Evolutionary conservation across 345 rosid species (phyloP).

Genomic region (Lumnitzera racemosa): DNA sequence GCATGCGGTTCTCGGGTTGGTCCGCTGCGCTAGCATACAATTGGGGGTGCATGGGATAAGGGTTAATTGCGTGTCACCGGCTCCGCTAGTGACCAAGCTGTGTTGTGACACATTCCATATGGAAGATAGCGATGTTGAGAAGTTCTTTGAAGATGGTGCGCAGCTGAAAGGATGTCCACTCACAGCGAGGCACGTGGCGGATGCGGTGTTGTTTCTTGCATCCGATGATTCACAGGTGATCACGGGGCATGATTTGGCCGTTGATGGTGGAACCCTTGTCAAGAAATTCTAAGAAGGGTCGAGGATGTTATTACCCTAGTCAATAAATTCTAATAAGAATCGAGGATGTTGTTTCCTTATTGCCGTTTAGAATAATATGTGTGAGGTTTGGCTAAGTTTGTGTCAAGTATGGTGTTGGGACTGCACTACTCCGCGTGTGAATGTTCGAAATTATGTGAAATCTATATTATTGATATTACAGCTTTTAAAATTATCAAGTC

Average conservation of each 20-base stretch:
- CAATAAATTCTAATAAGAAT: too few species aligned
- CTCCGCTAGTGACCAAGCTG: conserved; percentile 14
- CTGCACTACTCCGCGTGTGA: too few species aligned
- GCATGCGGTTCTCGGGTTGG: conserved; percentile 22
- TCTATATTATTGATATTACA: too few species aligned
- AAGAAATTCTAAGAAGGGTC: too few species aligned
- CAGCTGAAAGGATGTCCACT: conserved; percentile 11
- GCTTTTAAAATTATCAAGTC: too few species aligned
- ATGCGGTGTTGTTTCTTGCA: conserved; percentile 22
- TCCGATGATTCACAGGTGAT: conserved; percentile 14
- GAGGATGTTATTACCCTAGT: too few species aligned
- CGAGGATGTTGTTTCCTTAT: too few species aligned
- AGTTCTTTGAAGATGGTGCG: neutral
- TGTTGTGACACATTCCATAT: neutral
- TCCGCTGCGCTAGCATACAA: conserved; percentile 23
- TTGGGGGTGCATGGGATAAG: conserved; percentile 19
- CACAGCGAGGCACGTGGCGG: conserved; percentile 16
- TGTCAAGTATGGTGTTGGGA: too few species aligned
- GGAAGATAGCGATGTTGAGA: conserved; percentile 9
- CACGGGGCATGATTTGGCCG: conserved; percentile 11
- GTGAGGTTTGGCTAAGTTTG: too few species aligned
- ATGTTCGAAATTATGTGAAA: too few species aligned
- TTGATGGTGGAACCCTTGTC: conserved; percentile 13
- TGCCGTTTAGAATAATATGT: too few species aligned
- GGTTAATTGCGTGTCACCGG: conserved; percentile 24